Evolutionary conservation across 495 filamentous ascomycete species (phyloP), one percentile per base, ranked within the genome.

Genomic region (Penicillium antarcticum): DNA sequence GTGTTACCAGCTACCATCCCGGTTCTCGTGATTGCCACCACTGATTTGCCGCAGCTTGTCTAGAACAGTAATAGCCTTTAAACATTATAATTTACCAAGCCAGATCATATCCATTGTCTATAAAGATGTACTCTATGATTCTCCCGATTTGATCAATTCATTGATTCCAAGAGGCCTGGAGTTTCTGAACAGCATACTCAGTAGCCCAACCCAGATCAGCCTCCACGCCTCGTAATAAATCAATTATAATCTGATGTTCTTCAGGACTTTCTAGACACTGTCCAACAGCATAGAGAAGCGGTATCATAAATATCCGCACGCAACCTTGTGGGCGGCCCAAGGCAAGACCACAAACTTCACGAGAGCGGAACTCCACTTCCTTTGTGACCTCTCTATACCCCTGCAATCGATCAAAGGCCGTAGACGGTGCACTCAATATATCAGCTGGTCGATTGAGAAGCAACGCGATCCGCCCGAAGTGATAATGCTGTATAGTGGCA

Each of bases 361-460:
- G 62, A 46, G 62, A 57, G 10, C 73, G 70, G 42, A 66, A 68
- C 36, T 76, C 73, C 7, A 73, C 70, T 42, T 76, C 70, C 31
- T 74, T 74, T 3, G 70, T 73, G 13, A 76, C 52, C 42, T 74
- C 71, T 8, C 73, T 57, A 24, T 74, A 73, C 2, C 65, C 62
- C 31, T 72, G 68, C 3, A 76, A 51, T 4, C 71, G 68, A 45
- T 74, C 70, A 42, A 72, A 74, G 1, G 71, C 68, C 4, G 67
- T 73, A 31, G 66, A 71, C 0, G 66, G 71, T 0, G 60, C 68
- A 12, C 61, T 65, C 34, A 71, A 48, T 2, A 55, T 58, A 39
- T 76, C 70, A 9, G 62, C 45, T 0, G 73, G 73, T 10, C 66
- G 58, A 18, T 76, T 74, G 7, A 76, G 57, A 1, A 68, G 48